Evolutionary conservation across 306 rosid species (phyloP), one percentile per base, ranked within the genome.

Genomic region (Trifolium dubium): DNA sequence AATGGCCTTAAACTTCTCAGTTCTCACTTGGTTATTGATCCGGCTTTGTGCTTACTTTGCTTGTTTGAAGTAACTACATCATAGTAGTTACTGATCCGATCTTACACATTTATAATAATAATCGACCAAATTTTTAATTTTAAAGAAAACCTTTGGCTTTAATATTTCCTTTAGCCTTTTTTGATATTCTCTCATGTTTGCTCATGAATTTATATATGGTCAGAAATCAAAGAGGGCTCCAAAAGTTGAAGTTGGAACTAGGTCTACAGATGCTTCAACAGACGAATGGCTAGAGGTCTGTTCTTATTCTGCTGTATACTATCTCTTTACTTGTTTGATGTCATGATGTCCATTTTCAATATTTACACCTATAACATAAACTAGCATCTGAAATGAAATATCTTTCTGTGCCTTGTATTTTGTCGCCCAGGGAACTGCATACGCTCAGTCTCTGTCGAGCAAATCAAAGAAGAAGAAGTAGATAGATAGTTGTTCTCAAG

Each of bases 281-380:
- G 97, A 94, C 74, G 97, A 91, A 72, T 94, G 99, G 99, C 96
- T 92, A 80, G 73, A 94, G 99, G 98, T 92, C 18, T 76, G 89
- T 73, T 51, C 69, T 49, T 32, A 62, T 70, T 69, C 40, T 72
- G 39, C 46, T 72, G 32, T 39, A 64, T 61, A 2, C 30, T 19
- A 35, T 49, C 54, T 3, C 17, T 44, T 30, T 35, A 50, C 35
- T 35, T 31, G n/a, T 60, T 55, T 51, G 46, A 58, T 84, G n/a
- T 23, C 58, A 70, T 74, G 29, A 29, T 67, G 50, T 51, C 59
- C 58, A 44, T 13, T 17, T 69, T 41, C 1, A 14, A 64, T 70
- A 59, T 11, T 62, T 13, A 35, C 58, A 60, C 18, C 70, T 35
- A 28, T 12, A 59, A 70, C 30, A 77, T 49, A 60, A 60, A 37